Evolutionary conservation across 176 grass and related monocot species (phyloP).

Genomic region (Sorghum bicolor): DNA sequence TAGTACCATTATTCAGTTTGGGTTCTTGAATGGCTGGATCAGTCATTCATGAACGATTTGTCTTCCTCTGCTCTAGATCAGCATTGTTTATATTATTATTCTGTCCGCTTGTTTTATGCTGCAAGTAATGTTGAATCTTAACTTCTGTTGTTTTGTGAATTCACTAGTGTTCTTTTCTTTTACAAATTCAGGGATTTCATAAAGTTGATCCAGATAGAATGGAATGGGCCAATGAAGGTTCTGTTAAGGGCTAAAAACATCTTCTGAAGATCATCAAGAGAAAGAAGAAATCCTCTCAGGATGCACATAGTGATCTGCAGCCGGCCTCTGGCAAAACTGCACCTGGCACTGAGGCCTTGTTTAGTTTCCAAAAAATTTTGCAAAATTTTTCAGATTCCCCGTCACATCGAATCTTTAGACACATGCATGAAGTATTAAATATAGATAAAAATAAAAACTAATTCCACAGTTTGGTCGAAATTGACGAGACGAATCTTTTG

Average conservation of each 20-base stretch:
- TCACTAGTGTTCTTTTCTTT: conserved; percentile 6
- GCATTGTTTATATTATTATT: not conserved
- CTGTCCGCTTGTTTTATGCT: not conserved
- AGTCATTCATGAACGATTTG: not conserved
- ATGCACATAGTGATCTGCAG: conserved; percentile 22
- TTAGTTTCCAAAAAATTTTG: no score
- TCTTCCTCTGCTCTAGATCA: not conserved
- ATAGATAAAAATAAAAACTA: no score
- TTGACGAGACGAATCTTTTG: no score
- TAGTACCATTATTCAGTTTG: not conserved
- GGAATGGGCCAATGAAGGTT: conserved; percentile 84
- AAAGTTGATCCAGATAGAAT: conserved; percentile 78
- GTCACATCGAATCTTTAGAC: no score
- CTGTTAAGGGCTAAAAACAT: conserved; percentile 67
- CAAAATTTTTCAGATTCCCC: no score
- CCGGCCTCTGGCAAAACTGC: conserved; percentile 39
- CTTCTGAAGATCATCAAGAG: conserved; percentile 67
- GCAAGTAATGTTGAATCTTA: not conserved
- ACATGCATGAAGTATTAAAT: no score
- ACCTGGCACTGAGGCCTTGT: conserved; percentile 48
- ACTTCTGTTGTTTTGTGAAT: not conserved
- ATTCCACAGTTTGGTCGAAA: no score
- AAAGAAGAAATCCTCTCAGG: conserved; percentile 51
- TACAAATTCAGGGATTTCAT: conserved; percentile 66
- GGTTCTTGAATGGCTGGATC: not conserved